phyloP scores from a whole-genome alignment of 768 basidiomycete species.

The Pilatotrama ljubarskyi region DNA sequence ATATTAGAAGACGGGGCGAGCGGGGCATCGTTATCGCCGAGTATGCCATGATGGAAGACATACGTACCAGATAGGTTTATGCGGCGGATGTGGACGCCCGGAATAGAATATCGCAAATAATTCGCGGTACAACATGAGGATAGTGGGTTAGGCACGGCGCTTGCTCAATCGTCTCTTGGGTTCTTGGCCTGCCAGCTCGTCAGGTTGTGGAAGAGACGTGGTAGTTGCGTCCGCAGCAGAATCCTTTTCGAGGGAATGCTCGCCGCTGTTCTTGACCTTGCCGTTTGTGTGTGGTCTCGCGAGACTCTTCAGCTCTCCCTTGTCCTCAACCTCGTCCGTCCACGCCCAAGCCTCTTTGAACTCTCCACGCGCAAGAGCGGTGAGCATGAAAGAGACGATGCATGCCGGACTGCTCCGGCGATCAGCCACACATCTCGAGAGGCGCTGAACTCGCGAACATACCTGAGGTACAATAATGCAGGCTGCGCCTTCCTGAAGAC shows the following conservation, averaged over 20 bases:
- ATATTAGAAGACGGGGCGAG: too few species aligned
- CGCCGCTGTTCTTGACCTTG: not conserved
- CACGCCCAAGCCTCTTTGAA: conserved; percentile 69
- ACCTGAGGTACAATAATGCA: conserved; percentile 90
- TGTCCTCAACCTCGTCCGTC: conserved; percentile 49
- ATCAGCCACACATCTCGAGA: not conserved
- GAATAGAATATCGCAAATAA: too few species aligned
- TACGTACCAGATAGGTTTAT: too few species aligned
- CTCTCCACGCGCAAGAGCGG: conserved; percentile 66
- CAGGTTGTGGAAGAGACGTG: not conserved
- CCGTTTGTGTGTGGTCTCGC: not conserved
- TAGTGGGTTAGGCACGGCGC: not conserved
- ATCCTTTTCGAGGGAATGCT: not conserved
- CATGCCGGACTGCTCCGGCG: conserved; percentile 61
- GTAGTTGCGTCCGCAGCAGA: not conserved
- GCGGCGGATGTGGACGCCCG: too few species aligned
- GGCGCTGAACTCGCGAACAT: conserved; percentile 24
- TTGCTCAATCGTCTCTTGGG: conserved; percentile 5
- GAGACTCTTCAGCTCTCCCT: not conserved
- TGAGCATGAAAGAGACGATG: conserved; percentile 64
- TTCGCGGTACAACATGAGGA: not conserved
- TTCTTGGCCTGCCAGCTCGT: not conserved
- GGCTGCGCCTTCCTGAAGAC: conserved; percentile 77
- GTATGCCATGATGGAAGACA: too few species aligned
- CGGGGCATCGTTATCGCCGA: too few species aligned